These are phyloP conservation scores for Schoenoplectus triqueter DNA, from an alignment of 202 grass and related monocot genomes.

Conservation along the genomic window DNA sequence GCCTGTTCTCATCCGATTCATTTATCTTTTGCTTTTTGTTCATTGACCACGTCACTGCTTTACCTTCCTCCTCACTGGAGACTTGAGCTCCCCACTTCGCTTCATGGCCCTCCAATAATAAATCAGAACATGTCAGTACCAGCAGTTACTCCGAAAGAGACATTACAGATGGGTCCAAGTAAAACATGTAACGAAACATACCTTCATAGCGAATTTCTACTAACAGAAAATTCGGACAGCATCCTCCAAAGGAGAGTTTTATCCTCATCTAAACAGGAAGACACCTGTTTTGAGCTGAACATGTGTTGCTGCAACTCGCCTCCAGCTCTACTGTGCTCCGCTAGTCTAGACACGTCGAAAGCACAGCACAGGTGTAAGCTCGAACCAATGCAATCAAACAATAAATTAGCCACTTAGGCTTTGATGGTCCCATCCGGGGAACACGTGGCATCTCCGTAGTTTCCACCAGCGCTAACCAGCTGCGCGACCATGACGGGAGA, in stretches of 20 bases:
- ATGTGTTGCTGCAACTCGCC: neutral
- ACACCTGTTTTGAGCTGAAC: conserved; percentile 14
- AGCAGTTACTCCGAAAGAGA: conserved; percentile 6
- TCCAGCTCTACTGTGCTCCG: neutral
- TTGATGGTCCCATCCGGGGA: neutral
- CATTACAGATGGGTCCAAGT: neutral
- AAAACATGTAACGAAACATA: neutral
- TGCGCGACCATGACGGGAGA: neutral
- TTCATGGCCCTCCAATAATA: conserved; percentile 66
- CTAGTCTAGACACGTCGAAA: neutral
- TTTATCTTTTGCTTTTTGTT: conserved; percentile 57
- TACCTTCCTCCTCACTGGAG: conserved; percentile 64
- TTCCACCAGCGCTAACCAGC: neutral
- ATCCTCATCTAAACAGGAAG: neutral
- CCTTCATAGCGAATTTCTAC: conserved; percentile 29
- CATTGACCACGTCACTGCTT: conserved; percentile 30
- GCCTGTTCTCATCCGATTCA: conserved; percentile 43
- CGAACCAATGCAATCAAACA: conserved; percentile 25
- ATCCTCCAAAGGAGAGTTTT: conserved; percentile 11
- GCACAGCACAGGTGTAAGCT: conserved; percentile 47
- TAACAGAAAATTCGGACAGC: neutral
- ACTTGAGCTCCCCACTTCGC: conserved; percentile 55
- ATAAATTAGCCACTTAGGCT: neutral
- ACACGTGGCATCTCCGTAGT: neutral
- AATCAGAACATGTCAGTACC: conserved; percentile 29